Evolutionary conservation across 2,329 filamentous ascomycete genomes (phyloP).

Genomic region (Cladosporium sp.): DNA sequence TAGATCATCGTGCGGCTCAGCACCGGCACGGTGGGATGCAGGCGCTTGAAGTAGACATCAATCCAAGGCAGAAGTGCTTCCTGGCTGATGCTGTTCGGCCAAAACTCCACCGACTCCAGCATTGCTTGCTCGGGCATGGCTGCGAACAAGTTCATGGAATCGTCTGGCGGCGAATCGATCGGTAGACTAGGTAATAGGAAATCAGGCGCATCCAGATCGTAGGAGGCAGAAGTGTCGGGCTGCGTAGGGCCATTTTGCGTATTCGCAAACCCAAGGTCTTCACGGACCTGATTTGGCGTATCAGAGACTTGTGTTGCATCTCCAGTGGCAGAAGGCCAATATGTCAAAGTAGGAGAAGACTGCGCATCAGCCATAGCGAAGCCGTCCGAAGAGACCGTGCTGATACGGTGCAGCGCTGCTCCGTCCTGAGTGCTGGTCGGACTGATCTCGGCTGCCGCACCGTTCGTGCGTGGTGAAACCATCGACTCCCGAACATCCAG

Average conservation of each 20-base stretch:
- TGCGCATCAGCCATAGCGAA: not conserved
- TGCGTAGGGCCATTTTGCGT: not conserved
- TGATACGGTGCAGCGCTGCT: constrained; percentile 1
- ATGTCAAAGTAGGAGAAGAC: not conserved
- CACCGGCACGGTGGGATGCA: constrained; percentile 39
- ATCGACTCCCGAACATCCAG: constrained; percentile 11
- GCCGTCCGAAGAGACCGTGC: constrained; percentile 4
- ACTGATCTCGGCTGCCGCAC: not conserved
- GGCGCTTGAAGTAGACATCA: constrained; percentile 40
- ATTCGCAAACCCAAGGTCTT: not conserved
- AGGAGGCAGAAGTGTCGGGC: constrained; percentile 13
- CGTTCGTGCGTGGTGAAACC: not conserved
- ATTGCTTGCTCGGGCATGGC: constrained; percentile 25
- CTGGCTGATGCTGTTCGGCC: constrained; percentile 36
- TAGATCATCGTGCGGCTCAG: constrained; percentile 37
- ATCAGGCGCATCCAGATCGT: constrained; percentile 28
- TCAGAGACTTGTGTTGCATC: not conserved
- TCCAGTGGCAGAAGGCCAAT: not conserved
- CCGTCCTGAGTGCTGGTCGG: not conserved
- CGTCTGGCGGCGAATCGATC: constrained; percentile 29
- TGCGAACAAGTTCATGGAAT: constrained; percentile 25
- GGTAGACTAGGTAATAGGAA: constrained; percentile 31
- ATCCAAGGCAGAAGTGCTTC: constrained; percentile 34
- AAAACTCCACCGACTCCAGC: constrained; percentile 24
- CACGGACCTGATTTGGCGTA: not conserved